A percentile compares a stretch with the other conserved stretches of the same genome.
Conservation (phyloP, 2,329 filamentous ascomycete genomes). For the Helotiales sp. region DNA sequence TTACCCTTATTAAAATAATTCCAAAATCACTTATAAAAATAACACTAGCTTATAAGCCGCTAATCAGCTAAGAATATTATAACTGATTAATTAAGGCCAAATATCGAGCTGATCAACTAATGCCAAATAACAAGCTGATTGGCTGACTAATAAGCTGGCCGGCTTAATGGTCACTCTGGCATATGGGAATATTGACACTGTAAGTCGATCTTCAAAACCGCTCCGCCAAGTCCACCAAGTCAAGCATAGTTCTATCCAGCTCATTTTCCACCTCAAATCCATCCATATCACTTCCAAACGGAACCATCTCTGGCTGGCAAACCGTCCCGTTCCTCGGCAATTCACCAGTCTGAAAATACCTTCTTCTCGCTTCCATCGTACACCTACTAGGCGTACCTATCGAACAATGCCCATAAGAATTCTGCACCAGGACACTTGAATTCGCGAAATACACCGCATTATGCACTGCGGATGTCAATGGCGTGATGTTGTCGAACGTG, state of each 20-base stretch:
- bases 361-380: slow-evolving; percentile 36
- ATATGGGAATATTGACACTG: no score
- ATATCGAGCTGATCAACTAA: no score
- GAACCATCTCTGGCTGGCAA: slow-evolving; percentile 51
- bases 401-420: slow-evolving; percentile 51
- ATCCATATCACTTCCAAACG: slow-evolving; percentile 44
- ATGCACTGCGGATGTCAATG: slow-evolving; percentile 36
- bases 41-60: no score
- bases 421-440: slow-evolving; percentile 37
- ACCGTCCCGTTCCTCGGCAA: slow-evolving; percentile 51
- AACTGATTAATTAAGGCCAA: no score
- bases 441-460: slow-evolving; percentile 31
- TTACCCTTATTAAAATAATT: no score
- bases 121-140: no score
- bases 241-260: neutral
- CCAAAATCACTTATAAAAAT: no score
- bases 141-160: no score
- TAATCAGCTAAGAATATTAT: no score
- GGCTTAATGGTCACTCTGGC: no score
- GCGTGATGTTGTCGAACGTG: slow-evolving; percentile 43
- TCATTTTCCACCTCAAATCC: neutral
- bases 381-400: slow-evolving; percentile 44
- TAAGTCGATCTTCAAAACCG: neutral
- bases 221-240: neutral
- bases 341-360: slow-evolving; percentile 47